Conservation (phyloP, 2,329 filamentous ascomycete species). For the Trichoderma brevicompactum region DNA sequence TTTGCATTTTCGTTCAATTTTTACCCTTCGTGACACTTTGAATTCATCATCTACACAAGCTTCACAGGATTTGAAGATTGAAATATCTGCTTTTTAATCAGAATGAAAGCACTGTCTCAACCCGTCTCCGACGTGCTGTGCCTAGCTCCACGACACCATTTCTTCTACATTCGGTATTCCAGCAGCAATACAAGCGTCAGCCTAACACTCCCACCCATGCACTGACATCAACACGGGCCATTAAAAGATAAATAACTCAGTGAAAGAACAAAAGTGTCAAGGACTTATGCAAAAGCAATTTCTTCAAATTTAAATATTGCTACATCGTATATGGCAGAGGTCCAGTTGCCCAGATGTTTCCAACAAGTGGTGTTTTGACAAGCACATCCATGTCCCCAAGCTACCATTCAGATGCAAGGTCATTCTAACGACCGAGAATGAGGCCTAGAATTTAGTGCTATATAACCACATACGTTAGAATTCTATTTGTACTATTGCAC, state of each 20-base stretch:
- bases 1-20: background rate
- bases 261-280: background rate
- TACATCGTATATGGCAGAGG: constrained; percentile 3
- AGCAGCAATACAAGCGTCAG: background rate
- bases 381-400: background rate
- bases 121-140: background rate
- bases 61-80: background rate
- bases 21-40: background rate
- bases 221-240: background rate
- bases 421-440: background rate
- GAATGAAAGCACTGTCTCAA: background rate
- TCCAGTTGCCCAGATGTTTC: background rate
- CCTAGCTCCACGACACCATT: background rate
- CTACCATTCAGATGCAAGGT: background rate
- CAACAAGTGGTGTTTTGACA: background rate
- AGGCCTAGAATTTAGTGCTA: background rate
- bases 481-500: no score
- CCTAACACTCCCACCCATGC: background rate
- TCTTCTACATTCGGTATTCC: no score
- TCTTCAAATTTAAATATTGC: background rate
- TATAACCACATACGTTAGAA: background rate
- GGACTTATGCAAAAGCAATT: background rate
- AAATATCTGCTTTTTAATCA: background rate
- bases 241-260: background rate
- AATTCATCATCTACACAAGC: background rate